Percentiles rank a stretch among this genome's conserved stretches.
These are phyloP conservation scores for Hansenula lynferdii DNA, from an alignment of 1,139 yeast genomes.

Conservation along the genomic window DNA sequence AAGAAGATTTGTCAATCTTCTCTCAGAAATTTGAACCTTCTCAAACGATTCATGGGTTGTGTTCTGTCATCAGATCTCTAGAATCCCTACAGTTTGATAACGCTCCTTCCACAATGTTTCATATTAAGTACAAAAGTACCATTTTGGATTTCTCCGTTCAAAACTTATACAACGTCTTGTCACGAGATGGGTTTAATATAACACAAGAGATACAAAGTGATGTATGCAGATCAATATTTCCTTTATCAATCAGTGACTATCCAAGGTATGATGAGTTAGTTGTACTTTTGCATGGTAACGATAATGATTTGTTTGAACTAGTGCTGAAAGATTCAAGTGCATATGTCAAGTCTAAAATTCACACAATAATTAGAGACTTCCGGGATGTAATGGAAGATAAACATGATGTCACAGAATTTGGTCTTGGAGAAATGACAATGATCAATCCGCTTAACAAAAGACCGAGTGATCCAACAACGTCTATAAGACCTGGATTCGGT, in stretches of 20 bases:
- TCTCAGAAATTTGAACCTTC: slow-evolving; percentile 8
- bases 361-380: slow-evolving; percentile 18
- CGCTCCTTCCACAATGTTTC: slow-evolving; percentile 23
- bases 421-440: slow-evolving; percentile 33
- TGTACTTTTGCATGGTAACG: too few relatives aligned
- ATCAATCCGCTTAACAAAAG: slow-evolving; percentile 30
- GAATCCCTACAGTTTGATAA: slow-evolving; percentile 15
- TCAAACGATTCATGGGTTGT: slow-evolving; percentile 9
- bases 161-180: slow-evolving; percentile 11
- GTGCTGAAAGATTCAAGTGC: slow-evolving; percentile 8
- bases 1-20: slow-evolving; percentile 14
- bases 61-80: slow-evolving; percentile 10
- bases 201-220: slow-evolving; percentile 3
- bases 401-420: slow-evolving; percentile 18
- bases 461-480: slow-evolving; percentile 14
- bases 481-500: slow-evolving; percentile 8
- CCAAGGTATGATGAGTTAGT: slow-evolving; percentile 23
- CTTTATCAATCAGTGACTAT: slow-evolving; percentile 22
- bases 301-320: slow-evolving; percentile 9
- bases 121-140: slow-evolving; percentile 19
- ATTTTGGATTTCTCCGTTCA: slow-evolving; percentile 19
- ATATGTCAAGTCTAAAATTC: slow-evolving; percentile 13
- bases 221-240: slow-evolving; percentile 15
- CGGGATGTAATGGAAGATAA: slow-evolving; percentile 13
- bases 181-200: background rate